Evolutionary conservation across 2,329 filamentous ascomycete genomes (phyloP), one percentile per base, ranked within the genome.

Genomic region (Pseudocercospora fuligena): DNA sequence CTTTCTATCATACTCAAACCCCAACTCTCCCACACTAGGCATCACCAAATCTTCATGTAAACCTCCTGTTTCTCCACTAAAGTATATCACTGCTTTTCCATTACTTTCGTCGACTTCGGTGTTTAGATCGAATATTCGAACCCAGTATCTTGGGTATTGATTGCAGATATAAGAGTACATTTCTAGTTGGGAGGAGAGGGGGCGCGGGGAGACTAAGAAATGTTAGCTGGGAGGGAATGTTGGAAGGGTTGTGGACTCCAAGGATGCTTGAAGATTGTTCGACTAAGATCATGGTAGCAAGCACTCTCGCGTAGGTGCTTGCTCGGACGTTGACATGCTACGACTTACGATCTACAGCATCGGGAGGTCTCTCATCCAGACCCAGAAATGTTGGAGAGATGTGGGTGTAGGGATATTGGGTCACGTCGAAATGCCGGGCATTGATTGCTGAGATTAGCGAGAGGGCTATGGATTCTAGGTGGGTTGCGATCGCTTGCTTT

Each of bases 11-110:
- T 58, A 33, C 31, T 61, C 31, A 25, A 65, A 65, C 21, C 60
- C 46, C 57, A 61, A 27, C 12, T 61, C 54, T 0, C 63, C 63
- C 58, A 65, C 31, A 47, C n/a, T 40, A 51, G 56, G 64, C 51
- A 53, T 56, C 33, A 62, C 64, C 19, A 66, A 51, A 36, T 53
- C 64, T 49, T 63, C 64, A 57, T 61, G 19, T 49, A 65, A 53
- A 46, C 63, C 16, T 23, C 16, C 31, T 27, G 51, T 46, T 16
- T 54, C 36, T 0, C 29, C 49, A 7, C 47, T 53, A 8, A 53
- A 53, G 33, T 58, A 63, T 16, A 66, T 61, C 33, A 59, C 49
- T 14, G 63, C 63, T 36, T 51, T 12, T 4, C 63, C 63, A 21
- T 60, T 56, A 3, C 33, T n/a, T 29, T 65, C 63, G 12, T 65